Base-by-base conservation (phyloP, 148 eudicot genomes). In the Chenopodium quinoa region DNA sequence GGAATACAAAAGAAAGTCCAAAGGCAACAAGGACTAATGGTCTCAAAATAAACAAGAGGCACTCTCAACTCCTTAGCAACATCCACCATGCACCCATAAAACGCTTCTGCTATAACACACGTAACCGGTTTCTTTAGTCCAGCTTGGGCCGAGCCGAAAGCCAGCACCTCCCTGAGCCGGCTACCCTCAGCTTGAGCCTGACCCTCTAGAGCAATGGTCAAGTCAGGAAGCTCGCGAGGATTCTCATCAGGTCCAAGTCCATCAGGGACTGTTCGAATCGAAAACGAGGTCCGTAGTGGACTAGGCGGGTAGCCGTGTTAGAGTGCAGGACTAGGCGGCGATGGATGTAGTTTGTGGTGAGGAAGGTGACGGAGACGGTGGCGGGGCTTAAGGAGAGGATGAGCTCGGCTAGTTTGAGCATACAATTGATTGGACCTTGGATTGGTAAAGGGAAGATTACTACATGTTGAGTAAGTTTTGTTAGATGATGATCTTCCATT, bases 371-470 rank as follows among this genome's bases (percentile, higher is more conserved):
- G 9, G 84, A 66, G 48, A 86, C 3, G 29, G 78, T 71, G 54
- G 84, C 19, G 56, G 73, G 78, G 81, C 25, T 66, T 19, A 82
- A 74, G 76, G 79, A 7, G 65, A 84, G 83, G 19, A 86, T 85
- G 50, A 85, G 82, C 32, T 88, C 84, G 23, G 89, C 79, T 48
- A 86, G 83, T 14, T 83, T 88, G 73, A 88, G 84, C 87, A 79
- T 81, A 63, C 86, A 82, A 40, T 78, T 88, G 4, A 88, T 84
- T 16, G 86, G 89, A 9, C 90, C 89, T 78, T 84, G 90, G 11
- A 86, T 47, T 19, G 88, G 89, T 31, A 84, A 78, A 0, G 89
- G 90, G 54, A 88, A 88, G 67, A 88, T 82, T 7, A 88, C 84
- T 58, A 88, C 84, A 40, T 88, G 87, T 4, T 20, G 29, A 20